Conservation (phyloP, 2,329 filamentous ascomycete genomes). For the Metarhizium rileyi region DNA sequence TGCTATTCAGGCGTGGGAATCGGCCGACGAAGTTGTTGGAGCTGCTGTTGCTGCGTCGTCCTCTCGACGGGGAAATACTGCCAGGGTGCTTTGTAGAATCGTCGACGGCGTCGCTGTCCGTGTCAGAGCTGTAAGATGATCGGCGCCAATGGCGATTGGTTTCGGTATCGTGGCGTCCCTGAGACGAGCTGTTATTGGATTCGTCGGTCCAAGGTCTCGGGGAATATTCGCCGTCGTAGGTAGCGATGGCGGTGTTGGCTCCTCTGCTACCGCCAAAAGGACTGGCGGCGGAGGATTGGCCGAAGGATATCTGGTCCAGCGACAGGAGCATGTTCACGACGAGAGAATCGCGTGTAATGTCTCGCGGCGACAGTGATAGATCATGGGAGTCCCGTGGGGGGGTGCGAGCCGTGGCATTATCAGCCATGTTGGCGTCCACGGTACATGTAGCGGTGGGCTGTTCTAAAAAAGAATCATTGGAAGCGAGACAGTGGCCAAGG, state of each 20-base stretch:
- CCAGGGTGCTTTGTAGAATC: conserved; percentile 12
- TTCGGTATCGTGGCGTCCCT: not conserved
- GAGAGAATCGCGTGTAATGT: conserved; percentile 78
- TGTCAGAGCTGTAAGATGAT: conserved; percentile 53
- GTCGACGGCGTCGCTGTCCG: conserved; percentile 47
- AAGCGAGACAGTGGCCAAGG: conserved; percentile 5
- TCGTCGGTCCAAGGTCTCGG: conserved; percentile 11
- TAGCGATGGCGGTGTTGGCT: conserved; percentile 13
- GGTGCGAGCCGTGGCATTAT: conserved; percentile 15
- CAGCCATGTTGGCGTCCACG: conserved; percentile 16
- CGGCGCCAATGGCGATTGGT: conserved; percentile 16
- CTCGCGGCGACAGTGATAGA: conserved; percentile 65
- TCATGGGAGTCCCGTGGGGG: conserved; percentile 64
- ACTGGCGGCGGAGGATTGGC: conserved; percentile 23
- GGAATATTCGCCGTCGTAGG: conserved; percentile 1
- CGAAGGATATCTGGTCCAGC: conserved; percentile 69
- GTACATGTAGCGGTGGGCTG: conserved; percentile 9
- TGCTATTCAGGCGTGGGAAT: conserved; percentile 53
- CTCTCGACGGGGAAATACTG: conserved; percentile 29
- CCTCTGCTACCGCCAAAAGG: conserved; percentile 7
- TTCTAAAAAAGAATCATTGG: conserved; percentile 18
- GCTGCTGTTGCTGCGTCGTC: conserved; percentile 70
- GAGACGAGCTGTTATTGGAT: conserved; percentile 1
- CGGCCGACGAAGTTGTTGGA: conserved; percentile 59
- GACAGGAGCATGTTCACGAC: conserved; percentile 94